Evolutionary conservation across 371 early-diverging fungal species (phyloP), one percentile per base, ranked within the genome.

Genomic region (Lichtheimia ornata): DNA sequence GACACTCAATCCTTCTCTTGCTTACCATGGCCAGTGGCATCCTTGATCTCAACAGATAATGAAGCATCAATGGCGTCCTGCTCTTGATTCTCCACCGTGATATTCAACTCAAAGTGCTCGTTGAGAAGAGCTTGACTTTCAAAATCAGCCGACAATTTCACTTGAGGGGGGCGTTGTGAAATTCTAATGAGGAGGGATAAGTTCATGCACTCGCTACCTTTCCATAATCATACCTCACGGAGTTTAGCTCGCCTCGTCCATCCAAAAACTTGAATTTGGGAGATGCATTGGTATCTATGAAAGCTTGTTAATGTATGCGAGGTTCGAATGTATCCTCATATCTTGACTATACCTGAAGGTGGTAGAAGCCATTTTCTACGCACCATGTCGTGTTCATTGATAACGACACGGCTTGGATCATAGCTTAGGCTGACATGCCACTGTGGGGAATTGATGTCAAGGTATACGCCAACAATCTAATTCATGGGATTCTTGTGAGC

Each of bases 71-170:
- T 72, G 2, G 71, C 58, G 28, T 83, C 77, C 11, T 56, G 18
- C 61, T 92, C 93, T 13, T 85, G 74, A 61, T 88, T 93, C 13
- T 71, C 69, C 4, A 92, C 62, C 4, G 73, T 80, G 6, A 93
- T 70, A 28, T 72, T 70, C 14, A 93, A 63, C 13, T 82, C 79
- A 63, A 86, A 88, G 24, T 81, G 64, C 55, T 92, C 92, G 53
- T 92, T 89, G 58, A 93, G 64, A 17, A 88, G 67, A 0, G 87
- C 90, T 7, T 90, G 91, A 5, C 88, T 71, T 13, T 66, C 62
- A 65, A 88, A 82, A 0, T 74, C 64, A 3, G 83, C 67, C 18
- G 67, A 63, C n/a, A 91, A 69, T 45, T 79, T 73, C 2, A 93
- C 65, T 22, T 85, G 87, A 17, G 92, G 89, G 47, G 86, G 87